phyloP scores from a whole-genome alignment of 768 basidiomycete species.

The Paxillus ammoniavirescens region DNA sequence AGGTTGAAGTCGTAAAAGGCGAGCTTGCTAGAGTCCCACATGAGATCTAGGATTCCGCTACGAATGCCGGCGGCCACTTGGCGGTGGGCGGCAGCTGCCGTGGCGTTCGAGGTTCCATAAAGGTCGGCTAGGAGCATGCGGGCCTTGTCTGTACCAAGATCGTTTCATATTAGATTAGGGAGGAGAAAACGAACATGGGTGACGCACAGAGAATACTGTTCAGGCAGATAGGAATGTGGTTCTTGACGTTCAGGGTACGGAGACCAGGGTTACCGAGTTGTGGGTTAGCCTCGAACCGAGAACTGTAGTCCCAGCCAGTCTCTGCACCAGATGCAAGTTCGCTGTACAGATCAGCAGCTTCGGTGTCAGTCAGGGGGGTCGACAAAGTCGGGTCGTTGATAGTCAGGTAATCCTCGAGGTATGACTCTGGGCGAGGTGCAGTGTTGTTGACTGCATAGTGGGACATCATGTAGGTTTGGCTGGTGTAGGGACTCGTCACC shows the following conservation, averaged over 20 bases:
- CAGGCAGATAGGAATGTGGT: constrained; percentile 70
- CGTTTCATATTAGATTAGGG: not conserved
- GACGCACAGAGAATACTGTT: constrained; percentile 82
- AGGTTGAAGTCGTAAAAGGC: constrained; percentile 92
- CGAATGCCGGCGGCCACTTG: constrained; percentile 56
- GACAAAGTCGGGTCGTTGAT: constrained; percentile 61
- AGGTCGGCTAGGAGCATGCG: constrained; percentile 59
- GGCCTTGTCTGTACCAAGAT: constrained; percentile 52
- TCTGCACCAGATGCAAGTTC: constrained; percentile 91
- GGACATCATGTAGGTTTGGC: constrained; percentile 61
- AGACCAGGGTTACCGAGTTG: constrained; percentile 52
- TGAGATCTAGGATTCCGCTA: constrained; percentile 76
- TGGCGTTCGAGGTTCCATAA: constrained; percentile 47
- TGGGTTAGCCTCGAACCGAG: constrained; percentile 40
- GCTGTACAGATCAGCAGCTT: constrained; percentile 68
- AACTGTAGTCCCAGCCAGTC: constrained; percentile 51
- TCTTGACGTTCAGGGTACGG: constrained; percentile 67
- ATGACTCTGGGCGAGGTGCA: constrained; percentile 89
- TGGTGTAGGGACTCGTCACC: constrained; percentile 70
- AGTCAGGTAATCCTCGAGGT: constrained; percentile 74
- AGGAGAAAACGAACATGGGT: constrained; percentile 1
- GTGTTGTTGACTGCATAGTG: constrained; percentile 78
- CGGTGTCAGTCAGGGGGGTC: constrained; percentile 56
- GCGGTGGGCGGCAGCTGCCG: constrained; percentile 48
- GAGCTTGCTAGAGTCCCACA: constrained; percentile 81